Evolutionary conservation across 352 stramenopile genomes (phyloP).

Genomic region (Phytopythium delawarense): DNA sequence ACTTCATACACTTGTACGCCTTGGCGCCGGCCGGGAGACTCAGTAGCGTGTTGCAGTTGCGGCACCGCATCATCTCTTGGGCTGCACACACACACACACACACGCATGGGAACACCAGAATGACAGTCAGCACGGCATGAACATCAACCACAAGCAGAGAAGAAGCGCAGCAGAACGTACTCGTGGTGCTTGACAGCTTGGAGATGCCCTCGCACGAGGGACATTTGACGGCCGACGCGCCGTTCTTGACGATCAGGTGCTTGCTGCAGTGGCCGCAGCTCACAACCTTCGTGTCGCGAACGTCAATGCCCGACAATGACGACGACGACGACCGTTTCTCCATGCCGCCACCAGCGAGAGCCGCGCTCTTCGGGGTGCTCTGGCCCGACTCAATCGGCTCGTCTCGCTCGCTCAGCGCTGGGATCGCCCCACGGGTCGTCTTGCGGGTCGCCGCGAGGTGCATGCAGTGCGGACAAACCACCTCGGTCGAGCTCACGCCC

Average conservation of each 20-base stretch:
- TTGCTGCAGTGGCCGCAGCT: conserved; percentile 84
- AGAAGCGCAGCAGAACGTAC: conserved; percentile 35
- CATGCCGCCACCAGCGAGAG: background rate
- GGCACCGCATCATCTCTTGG: conserved; percentile 86
- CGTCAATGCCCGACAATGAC: conserved; percentile 44
- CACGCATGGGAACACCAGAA: background rate
- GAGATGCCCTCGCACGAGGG: conserved; percentile 75
- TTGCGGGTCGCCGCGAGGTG: conserved; percentile 49
- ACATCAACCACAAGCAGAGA: background rate
- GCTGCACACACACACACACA: conserved; percentile 25
- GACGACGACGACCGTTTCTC: conserved; percentile 1
- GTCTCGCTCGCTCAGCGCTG: conserved; percentile 25
- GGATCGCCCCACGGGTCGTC: conserved; percentile 19
- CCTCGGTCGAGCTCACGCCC: conserved; percentile 37
- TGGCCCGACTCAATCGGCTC: conserved; percentile 33
- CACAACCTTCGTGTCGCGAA: conserved; percentile 80
- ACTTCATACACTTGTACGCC: conserved; percentile 90
- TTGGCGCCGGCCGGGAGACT: conserved; percentile 73
- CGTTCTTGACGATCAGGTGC: conserved; percentile 79
- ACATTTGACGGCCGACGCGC: conserved; percentile 76
- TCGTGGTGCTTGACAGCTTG: conserved; percentile 78
- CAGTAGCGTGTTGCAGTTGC: conserved; percentile 83
- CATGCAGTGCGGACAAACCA: conserved; percentile 65
- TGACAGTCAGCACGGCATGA: conserved; percentile 12
- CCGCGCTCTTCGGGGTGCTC: conserved; percentile 17